Base-by-base conservation (phyloP, 108 stramenopile genomes). In the Stephanodiscus triporus region DNA sequence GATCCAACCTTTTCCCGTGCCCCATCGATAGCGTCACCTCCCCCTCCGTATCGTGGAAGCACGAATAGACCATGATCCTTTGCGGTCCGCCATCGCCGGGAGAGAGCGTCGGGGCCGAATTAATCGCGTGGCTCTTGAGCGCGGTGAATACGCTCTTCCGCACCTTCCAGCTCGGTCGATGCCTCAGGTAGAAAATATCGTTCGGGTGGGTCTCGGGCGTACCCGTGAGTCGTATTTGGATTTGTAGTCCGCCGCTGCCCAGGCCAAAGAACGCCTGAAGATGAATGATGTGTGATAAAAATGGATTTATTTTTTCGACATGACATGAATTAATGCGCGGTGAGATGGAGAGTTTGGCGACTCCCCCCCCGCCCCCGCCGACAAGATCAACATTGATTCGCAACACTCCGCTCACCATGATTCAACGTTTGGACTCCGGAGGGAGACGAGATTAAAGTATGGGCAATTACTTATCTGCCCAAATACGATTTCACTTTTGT, bases 1-100 rank as follows among this genome's bases (percentile, higher is more conserved):
- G 99, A 68, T 99, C 99, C 49, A 95, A 76, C 78, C 97, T 98
- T 73, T 97, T 97, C 26, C 97, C 98, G 24, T 89, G 92, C 27
- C 97, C 92, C 30, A 97, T 64, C 10, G 83, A 57, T 36, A 99
- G 76, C n/a, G 85, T 85, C 8, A 97, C 93, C 36, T 81, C 73
- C 14, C 99, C 98, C 47, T 84, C 77, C 22, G 97, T 90, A 73
- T 92, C 91, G 66, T 94, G 86, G 42, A 63, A 81, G 85, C 63
- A 87, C 80, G 78, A 78, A 86, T 40, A 86, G 1, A 45, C 75
- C 66, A 66, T 77, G 22, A 80, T 76, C 8, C 82, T 54, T n/a
- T 67, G 62, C 20, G 26, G 42, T 26, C 61, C 76, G 19, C 55
- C 66, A 23, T 26, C 61, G 11, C 59, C 38, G 0, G 66, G 59